These are phyloP conservation scores for Orbilia quercus DNA, from an alignment of 2,329 filamentous ascomycete genomes.

Conservation along the genomic window DNA sequence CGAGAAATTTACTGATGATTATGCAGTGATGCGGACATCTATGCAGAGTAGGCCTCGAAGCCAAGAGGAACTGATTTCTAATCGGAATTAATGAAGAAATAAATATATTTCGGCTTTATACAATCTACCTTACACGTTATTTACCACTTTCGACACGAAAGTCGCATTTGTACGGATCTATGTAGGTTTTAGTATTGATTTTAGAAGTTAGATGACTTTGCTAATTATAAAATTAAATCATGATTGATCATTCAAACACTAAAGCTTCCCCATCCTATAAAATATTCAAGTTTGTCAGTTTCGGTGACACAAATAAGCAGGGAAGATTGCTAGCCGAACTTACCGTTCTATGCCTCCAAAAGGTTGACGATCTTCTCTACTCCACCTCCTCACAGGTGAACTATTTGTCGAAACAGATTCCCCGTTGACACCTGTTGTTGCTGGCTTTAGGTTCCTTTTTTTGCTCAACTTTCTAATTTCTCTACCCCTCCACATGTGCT, in stretches of 20 bases:
- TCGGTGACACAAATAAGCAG: not conserved
- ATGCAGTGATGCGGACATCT: slow-evolving; percentile 50
- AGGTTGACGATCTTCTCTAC: slow-evolving; percentile 23
- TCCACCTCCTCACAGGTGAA: slow-evolving; percentile 46
- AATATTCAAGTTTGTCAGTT: not conserved
- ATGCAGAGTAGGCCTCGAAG: slow-evolving; percentile 20
- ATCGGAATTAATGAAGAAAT: too few relatives aligned
- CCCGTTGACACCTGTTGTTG: slow-evolving; percentile 20
- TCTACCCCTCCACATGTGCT: slow-evolving; percentile 19
- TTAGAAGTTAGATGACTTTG: too few relatives aligned
- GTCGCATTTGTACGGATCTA: too few relatives aligned
- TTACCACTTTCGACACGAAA: too few relatives aligned
- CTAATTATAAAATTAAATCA: too few relatives aligned
- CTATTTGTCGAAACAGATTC: slow-evolving; percentile 25
- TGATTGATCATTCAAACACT: slow-evolving; percentile 46
- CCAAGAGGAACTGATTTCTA: too few relatives aligned
- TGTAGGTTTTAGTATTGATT: too few relatives aligned
- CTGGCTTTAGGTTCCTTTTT: not conserved
- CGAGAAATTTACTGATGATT: slow-evolving; percentile 9
- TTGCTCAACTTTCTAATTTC: slow-evolving; percentile 8
- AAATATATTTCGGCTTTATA: too few relatives aligned
- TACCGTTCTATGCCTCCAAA: slow-evolving; percentile 41
- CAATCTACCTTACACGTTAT: too few relatives aligned
- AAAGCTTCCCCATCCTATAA: slow-evolving; percentile 24
- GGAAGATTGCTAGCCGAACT: not conserved